Conservation (phyloP, 2,329 filamentous ascomycete species). For the Pseudocercospora vitis region DNA sequence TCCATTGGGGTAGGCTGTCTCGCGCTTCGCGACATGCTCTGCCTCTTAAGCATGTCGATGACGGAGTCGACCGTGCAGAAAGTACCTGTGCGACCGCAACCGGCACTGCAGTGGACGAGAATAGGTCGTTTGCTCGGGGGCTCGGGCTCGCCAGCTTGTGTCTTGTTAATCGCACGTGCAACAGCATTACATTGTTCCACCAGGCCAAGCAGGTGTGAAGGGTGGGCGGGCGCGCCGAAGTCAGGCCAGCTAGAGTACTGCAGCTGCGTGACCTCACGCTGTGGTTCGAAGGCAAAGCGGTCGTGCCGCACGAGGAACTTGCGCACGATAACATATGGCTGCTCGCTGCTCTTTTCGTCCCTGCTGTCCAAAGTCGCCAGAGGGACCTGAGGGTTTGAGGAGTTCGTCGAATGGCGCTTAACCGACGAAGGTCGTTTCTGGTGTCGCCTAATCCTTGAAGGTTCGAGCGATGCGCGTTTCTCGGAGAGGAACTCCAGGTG, state of each 20-base stretch:
- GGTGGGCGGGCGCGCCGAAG: slow-evolving; percentile 88
- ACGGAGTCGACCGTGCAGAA: slow-evolving; percentile 97
- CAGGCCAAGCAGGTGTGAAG: slow-evolving; percentile 78
- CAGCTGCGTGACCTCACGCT: slow-evolving; percentile 90
- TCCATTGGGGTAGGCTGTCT: slow-evolving; percentile 48
- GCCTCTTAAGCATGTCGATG: slow-evolving; percentile 93
- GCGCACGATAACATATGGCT: slow-evolving; percentile 76
- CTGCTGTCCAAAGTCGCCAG: slow-evolving; percentile 31
- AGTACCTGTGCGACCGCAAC: slow-evolving; percentile 90
- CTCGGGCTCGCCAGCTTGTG: slow-evolving; percentile 52
- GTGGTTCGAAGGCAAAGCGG: slow-evolving; percentile 74
- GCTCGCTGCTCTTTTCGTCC: slow-evolving; percentile 48
- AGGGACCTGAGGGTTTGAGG: slow-evolving; percentile 35
- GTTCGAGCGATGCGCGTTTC: slow-evolving; percentile 74
- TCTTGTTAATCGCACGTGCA: slow-evolving; percentile 49
- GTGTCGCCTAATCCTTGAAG: slow-evolving; percentile 51
- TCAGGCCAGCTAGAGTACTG: slow-evolving; percentile 98
- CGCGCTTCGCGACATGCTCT: slow-evolving; percentile 48
- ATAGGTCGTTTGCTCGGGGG: slow-evolving; percentile 63
- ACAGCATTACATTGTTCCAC: slow-evolving; percentile 87
- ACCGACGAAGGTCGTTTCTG: slow-evolving; percentile 40
- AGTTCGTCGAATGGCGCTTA: slow-evolving; percentile 41
- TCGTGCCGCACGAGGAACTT: slow-evolving; percentile 82
- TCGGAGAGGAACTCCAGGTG: slow-evolving; percentile 77
- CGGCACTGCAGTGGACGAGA: slow-evolving; percentile 92